These are phyloP conservation scores for Venturia pyrina DNA, from an alignment of 2,329 filamentous ascomycete species.

Conservation along the genomic window DNA sequence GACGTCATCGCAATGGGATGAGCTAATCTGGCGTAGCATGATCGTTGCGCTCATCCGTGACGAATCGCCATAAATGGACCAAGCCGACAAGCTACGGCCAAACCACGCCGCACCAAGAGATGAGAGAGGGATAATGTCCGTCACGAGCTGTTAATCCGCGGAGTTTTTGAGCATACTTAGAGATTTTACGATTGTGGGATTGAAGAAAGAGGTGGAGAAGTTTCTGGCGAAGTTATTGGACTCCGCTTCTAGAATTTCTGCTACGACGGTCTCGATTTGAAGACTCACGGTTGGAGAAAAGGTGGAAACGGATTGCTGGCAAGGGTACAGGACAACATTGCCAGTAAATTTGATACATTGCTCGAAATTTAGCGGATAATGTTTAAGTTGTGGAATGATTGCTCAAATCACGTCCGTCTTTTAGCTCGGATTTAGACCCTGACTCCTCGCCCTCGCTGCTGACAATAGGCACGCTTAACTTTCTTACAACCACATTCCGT, in stretches of 20 bases:
- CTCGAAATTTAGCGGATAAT: neutral
- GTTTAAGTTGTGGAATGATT: neutral
- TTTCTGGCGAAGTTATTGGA: neutral
- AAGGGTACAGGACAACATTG: too few species aligned
- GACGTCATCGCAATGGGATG: neutral
- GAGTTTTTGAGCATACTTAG: neutral
- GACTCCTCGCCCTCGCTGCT: too few species aligned
- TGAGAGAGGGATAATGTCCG: neutral
- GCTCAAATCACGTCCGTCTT: neutral
- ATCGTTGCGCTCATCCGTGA: conserved; percentile 87
- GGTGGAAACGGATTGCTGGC: neutral
- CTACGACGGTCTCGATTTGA: neutral
- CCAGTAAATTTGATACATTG: neutral
- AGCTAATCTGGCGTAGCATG: conserved; percentile 26
- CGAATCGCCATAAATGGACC: conserved; percentile 39
- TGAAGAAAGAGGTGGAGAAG: neutral
- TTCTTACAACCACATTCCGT: too few species aligned
- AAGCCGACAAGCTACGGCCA: neutral
- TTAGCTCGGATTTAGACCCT: neutral
- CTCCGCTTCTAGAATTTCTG: neutral
- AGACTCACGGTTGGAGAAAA: neutral
- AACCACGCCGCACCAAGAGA: neutral
- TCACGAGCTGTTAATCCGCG: neutral
- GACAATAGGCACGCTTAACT: too few species aligned
- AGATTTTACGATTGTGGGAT: neutral